A percentile compares a stretch with the other conserved stretches of the same genome.
Conservation (phyloP, 208 protist species). For the Novymonas esmeraldas region DNA sequence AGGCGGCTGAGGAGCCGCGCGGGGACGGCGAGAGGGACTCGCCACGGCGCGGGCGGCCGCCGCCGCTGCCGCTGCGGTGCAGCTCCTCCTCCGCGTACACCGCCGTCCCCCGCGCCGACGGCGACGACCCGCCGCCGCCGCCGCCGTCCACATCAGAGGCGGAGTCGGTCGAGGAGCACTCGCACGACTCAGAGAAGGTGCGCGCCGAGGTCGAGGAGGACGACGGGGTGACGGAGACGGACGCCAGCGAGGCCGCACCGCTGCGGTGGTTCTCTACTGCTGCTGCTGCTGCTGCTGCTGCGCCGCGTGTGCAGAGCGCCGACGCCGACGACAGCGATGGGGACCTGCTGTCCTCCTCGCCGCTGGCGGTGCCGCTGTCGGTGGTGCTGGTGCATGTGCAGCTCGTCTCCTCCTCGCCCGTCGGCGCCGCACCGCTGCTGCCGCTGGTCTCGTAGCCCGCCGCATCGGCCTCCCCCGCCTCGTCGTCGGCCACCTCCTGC, state of each 20-base stretch:
- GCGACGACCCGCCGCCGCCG: too few species aligned
- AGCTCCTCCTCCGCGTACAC: too few species aligned
- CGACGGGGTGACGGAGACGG: not conserved
- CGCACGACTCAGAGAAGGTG: conserved; percentile 1
- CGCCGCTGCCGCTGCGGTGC: not conserved
- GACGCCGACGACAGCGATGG: too few species aligned
- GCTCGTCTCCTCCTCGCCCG: not conserved
- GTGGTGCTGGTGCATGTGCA: not conserved
- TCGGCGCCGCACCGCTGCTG: not conserved
- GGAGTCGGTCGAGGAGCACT: not conserved
- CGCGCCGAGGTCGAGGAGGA: not conserved
- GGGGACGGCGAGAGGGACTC: not conserved
- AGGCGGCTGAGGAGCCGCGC: not conserved
- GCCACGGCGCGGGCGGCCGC: not conserved
- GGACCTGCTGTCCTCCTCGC: too few species aligned
- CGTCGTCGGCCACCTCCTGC: not conserved
- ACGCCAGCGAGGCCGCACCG: not conserved
- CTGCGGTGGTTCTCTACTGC: too few species aligned
- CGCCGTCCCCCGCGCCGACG: too few species aligned
- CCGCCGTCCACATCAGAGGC: not conserved
- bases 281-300: too few species aligned
- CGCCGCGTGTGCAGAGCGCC: too few species aligned
- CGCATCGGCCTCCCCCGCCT: conserved; percentile 12
- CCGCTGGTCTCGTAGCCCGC: conserved; percentile 20
- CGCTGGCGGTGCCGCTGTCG: not conserved